Evolutionary conservation across 2,329 filamentous ascomycete species (phyloP).

Genomic region (Coniochaeta sp.): DNA sequence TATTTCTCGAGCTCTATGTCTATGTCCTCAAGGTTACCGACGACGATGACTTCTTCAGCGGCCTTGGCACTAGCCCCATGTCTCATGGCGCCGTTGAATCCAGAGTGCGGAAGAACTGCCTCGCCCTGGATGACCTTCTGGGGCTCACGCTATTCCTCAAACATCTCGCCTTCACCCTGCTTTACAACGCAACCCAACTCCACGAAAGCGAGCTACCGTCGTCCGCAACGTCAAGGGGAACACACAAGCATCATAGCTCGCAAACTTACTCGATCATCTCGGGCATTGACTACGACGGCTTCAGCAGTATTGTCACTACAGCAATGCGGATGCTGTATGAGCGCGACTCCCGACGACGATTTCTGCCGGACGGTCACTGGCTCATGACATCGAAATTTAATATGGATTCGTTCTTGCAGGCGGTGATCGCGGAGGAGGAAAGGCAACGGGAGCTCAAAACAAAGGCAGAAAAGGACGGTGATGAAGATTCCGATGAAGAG

Average conservation of each 20-base stretch:
- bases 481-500: constrained; percentile 31
- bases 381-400: constrained; percentile 85
- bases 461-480: constrained; percentile 47
- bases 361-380: constrained; percentile 82
- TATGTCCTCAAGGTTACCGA: constrained; percentile 91
- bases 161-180: constrained; percentile 81
- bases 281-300: constrained; percentile 69
- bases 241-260: neutral
- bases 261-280: constrained; percentile 39
- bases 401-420: constrained; percentile 79
- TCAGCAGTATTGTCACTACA: constrained; percentile 73
- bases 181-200: constrained; percentile 70
- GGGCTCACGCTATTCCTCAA: constrained; percentile 78
- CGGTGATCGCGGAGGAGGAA: constrained; percentile 84
- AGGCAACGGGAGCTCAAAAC: constrained; percentile 62
- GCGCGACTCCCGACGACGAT: constrained; percentile 80
- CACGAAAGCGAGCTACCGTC: constrained; percentile 16
- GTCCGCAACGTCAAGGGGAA: neutral
- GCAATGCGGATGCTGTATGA: constrained; percentile 86
- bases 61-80: constrained; percentile 31
- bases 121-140: constrained; percentile 65
- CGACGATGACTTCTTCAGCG: constrained; percentile 87
- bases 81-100: constrained; percentile 33
- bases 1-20: constrained; percentile 91
- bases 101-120: constrained; percentile 54